Evolutionary conservation across 2,329 filamentous ascomycete species (phyloP).

Genomic region (Colletotrichum cereale): DNA sequence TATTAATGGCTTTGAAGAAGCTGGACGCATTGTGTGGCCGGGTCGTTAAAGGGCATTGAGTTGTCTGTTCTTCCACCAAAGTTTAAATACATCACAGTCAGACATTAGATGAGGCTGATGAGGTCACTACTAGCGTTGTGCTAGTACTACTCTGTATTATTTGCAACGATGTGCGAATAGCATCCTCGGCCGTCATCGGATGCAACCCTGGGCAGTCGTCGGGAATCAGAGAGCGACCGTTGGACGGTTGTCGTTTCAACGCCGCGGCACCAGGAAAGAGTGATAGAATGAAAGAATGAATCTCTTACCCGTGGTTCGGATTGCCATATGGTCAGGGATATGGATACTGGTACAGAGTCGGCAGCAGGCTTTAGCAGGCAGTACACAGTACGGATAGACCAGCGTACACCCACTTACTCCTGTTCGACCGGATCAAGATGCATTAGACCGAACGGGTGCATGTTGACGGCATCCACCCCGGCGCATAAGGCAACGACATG

Average conservation of each 20-base stretch:
- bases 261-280: neutral
- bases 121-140: slow-evolving; percentile 1
- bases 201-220: neutral
- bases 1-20: neutral
- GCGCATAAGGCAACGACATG: slow-evolving; percentile 36
- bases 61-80: neutral
- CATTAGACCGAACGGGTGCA: neutral
- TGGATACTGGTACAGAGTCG: no score
- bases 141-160: no score
- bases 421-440: neutral
- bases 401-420: no score
- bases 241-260: slow-evolving; percentile 13
- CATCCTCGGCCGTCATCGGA: neutral
- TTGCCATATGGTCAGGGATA: no score
- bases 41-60: neutral
- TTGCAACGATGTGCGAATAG: neutral
- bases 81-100: neutral
- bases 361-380: neutral
- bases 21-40: neutral
- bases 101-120: slow-evolving; percentile 6
- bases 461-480: slow-evolving; percentile 14
- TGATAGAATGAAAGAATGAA: neutral
- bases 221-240: neutral
- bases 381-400: no score
- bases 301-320: neutral